A percentile compares a stretch with the other conserved stretches of the same genome.
Evolutionary conservation across 2,329 filamentous ascomycete genomes (phyloP).

Genomic region (Monilinia vaccinii-corymbosi): DNA sequence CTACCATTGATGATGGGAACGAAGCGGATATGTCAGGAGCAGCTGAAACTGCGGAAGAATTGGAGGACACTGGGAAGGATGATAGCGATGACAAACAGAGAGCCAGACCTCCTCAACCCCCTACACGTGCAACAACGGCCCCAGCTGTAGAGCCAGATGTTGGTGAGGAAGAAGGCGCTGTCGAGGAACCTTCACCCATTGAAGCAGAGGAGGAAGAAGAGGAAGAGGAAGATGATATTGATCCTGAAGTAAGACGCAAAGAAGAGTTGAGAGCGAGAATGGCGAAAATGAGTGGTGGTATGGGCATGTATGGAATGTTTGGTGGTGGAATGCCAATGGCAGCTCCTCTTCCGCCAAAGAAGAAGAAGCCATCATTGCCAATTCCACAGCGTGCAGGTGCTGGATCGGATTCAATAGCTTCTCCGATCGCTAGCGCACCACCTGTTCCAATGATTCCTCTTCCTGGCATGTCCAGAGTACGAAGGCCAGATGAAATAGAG

Average conservation of each 20-base stretch:
- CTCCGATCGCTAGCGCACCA: slow-evolving; percentile 38
- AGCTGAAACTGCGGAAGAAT: slow-evolving; percentile 53
- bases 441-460: slow-evolving; percentile 56
- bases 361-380: slow-evolving; percentile 42
- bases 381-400: slow-evolving; percentile 34
- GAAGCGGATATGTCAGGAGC: slow-evolving; percentile 57
- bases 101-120: slow-evolving; percentile 26
- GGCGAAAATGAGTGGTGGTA: slow-evolving; percentile 97
- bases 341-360: slow-evolving; percentile 40
- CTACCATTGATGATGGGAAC: slow-evolving; percentile 47
- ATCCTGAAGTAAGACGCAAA: slow-evolving; percentile 76
- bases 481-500: slow-evolving; percentile 40
- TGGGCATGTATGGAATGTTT: slow-evolving; percentile 95
- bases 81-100: slow-evolving; percentile 55
- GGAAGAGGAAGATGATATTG: slow-evolving; percentile 77
- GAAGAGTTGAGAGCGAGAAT: slow-evolving; percentile 89
- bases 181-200: slow-evolving; percentile 33
- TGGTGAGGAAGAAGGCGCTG: slow-evolving; percentile 38
- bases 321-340: slow-evolving; percentile 60
- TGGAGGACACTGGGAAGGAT: slow-evolving; percentile 58
- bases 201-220: slow-evolving; percentile 52
- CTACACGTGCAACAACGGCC: slow-evolving; percentile 32
- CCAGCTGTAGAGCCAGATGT: slow-evolving; percentile 33
- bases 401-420: slow-evolving; percentile 38
- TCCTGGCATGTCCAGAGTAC: slow-evolving; percentile 57